phyloP scores from a whole-genome alignment of 306 rosid species.

The Cicer arietinum region DNA sequence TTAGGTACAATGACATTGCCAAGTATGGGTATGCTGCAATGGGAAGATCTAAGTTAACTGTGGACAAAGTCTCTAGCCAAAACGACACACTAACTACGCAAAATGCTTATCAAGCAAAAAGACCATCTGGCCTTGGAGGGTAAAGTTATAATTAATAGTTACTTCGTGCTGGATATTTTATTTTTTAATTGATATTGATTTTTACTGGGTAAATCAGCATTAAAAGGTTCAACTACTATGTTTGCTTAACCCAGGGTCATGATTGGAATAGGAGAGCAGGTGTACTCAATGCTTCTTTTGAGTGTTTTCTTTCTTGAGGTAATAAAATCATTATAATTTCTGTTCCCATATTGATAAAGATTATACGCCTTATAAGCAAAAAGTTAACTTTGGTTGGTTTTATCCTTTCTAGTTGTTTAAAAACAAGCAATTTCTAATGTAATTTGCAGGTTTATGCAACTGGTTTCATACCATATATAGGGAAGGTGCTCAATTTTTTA shows the following conservation, averaged over 20 bases:
- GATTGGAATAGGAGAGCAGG: slow-evolving; percentile 82
- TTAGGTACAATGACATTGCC: slow-evolving; percentile 96
- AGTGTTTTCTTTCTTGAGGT: slow-evolving; percentile 88
- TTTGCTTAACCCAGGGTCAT: slow-evolving; percentile 67
- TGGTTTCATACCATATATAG: slow-evolving; percentile 80
- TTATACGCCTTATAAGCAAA: slow-evolving; percentile 38
- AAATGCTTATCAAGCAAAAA: slow-evolving; percentile 50
- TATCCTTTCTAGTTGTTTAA: slow-evolving; percentile 16
- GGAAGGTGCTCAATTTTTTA: slow-evolving; percentile 76
- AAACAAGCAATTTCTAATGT: slow-evolving; percentile 42
- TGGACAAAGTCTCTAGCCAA: slow-evolving; percentile 53
- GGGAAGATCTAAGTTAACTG: slow-evolving; percentile 60
- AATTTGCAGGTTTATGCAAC: slow-evolving; percentile 74
- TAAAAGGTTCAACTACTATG: slow-evolving; percentile 34
- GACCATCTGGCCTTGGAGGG: slow-evolving; percentile 82
- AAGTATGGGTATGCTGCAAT: slow-evolving; percentile 85
- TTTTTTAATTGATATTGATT: slow-evolving; percentile 27
- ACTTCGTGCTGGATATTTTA: slow-evolving; percentile 29
- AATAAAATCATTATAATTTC: slow-evolving; percentile 35
- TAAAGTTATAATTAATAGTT: slow-evolving; percentile 48
- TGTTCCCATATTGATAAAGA: slow-evolving; percentile 19
- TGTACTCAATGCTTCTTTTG: slow-evolving; percentile 77
- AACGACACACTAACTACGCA: slow-evolving; percentile 48
- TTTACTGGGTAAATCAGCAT: slow-evolving; percentile 22
- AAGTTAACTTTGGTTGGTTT: slow-evolving; percentile 13